Conservation (phyloP, 2,329 filamentous ascomycete species). For the Phialemoniopsis sp. region DNA sequence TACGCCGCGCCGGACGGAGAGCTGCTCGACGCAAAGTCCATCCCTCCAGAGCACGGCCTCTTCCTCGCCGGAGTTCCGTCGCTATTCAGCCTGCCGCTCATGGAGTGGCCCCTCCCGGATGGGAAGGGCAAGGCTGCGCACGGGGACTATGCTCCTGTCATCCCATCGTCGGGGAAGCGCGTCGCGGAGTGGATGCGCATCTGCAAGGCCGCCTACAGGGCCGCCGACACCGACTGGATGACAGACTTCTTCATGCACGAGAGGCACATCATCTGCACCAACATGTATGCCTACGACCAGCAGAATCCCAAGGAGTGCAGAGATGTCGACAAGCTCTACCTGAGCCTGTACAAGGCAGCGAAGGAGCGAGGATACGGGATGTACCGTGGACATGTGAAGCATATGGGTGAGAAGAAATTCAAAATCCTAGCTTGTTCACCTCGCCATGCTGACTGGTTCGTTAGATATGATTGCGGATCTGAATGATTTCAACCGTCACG, state of each 20-base stretch:
- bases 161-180: constrained; percentile 29
- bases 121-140: constrained; percentile 24
- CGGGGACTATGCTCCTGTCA: constrained; percentile 29
- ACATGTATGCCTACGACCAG: constrained; percentile 44
- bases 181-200: constrained; percentile 35
- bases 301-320: constrained; percentile 28
- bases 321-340: constrained; percentile 26
- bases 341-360: constrained; percentile 24
- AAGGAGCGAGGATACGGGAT: constrained; percentile 29
- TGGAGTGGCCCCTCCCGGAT: constrained; percentile 26
- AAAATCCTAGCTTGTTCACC: too few relatives aligned
- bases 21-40: constrained; percentile 28
- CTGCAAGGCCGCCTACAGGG: constrained; percentile 34
- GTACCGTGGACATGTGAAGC: constrained; percentile 31
- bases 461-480: constrained; percentile 28
- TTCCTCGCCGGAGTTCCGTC: constrained; percentile 29
- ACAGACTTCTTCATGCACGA: constrained; percentile 46
- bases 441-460: too few relatives aligned
- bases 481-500: constrained; percentile 31
- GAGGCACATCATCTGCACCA: constrained; percentile 38
- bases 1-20: constrained; percentile 30
- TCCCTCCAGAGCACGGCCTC: constrained; percentile 23
- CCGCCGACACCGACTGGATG: constrained; percentile 35
- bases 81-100: constrained; percentile 29
- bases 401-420: constrained; percentile 30